phyloP scores from a whole-genome alignment of 768 basidiomycete species.

The Pleurotus tuber-regium region DNA sequence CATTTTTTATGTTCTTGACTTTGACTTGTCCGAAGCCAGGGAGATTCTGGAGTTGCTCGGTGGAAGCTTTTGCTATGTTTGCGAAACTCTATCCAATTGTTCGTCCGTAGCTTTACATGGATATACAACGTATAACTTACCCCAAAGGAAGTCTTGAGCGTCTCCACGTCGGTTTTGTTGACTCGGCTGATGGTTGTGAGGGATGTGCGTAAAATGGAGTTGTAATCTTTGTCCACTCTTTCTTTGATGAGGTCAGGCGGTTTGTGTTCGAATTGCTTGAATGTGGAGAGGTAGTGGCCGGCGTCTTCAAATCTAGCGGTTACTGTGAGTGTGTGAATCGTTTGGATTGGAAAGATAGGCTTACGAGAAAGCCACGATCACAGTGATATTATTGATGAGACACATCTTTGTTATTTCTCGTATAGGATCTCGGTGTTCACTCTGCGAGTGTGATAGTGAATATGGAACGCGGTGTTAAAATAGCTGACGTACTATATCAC shows the following conservation, averaged over 20 bases:
- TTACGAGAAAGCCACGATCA: conserved; percentile 91
- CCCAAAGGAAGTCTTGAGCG: conserved; percentile 86
- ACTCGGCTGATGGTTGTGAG: conserved; percentile 90
- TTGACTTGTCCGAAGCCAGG: conserved; percentile 96
- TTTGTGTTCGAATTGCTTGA: conserved; percentile 93
- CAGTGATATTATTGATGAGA: conserved; percentile 89
- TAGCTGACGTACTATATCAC: conserved; percentile 78
- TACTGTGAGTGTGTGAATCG: conserved; percentile 9
- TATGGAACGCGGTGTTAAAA: not conserved
- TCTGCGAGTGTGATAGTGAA: conserved; percentile 40
- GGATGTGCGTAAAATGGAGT: conserved; percentile 73
- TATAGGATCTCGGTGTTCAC: conserved; percentile 88
- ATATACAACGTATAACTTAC: conserved; percentile 43
- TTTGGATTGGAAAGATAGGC: conserved; percentile 19
- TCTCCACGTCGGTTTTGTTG: conserved; percentile 97
- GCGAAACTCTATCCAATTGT: conserved; percentile 68
- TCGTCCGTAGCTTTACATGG: not conserved
- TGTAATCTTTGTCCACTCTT: conserved; percentile 86
- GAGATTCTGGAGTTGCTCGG: conserved; percentile 74
- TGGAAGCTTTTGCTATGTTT: conserved; percentile 68
- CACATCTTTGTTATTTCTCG: conserved; percentile 93
- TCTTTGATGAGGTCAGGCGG: conserved; percentile 94
- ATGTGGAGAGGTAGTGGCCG: conserved; percentile 85
- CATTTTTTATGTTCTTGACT: conserved; percentile 85
- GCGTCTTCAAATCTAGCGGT: conserved; percentile 78